Evolutionary conservation across 306 rosid genomes (phyloP), one percentile per base, ranked within the genome.

Genomic region (Leucaena leucocephala): DNA sequence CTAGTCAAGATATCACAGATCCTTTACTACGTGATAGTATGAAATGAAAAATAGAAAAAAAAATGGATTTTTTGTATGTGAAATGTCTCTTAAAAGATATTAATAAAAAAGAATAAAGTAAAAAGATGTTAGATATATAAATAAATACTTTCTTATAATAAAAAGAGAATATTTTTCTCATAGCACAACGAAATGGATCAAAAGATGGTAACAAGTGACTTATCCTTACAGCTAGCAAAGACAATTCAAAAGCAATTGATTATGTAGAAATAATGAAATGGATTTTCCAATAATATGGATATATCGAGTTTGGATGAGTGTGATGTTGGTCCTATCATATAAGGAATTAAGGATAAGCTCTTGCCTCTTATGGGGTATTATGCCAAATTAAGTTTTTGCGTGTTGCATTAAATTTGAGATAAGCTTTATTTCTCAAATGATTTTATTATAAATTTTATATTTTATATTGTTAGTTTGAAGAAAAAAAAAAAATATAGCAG

Each of bases 1-100:
- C 45, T 74, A 84, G 33, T 64, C 27, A 42, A 59, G 22, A 76
- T 73, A 74, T 40, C 14, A 69, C 48, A 44, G 21, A 62, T 55
- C 64, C 33, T 33, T 9, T 27, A 22, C 27, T n/a, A 12, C 8
- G 48, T 7, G 1, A 40, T 43, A 8, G 46, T 43, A 43, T 43
- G 44, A 6, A 40, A 40, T 40, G 8, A 40, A 1, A 7, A 40
- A 40, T 40, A 40, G 44, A 40, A 40, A 40, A 6, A 6, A 6
- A 54, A 54, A 54, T n/a, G 27, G 22, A n/a, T 50, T 3, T 50
- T 16, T 54, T 54, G 22, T 7, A 54, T 7, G 59, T 54, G 9
- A n/a, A 54, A 7, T 54, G 11, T 54, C 27, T 54, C 59, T 54
- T 2, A n/a, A n/a, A n/a, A 54, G 22, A 17, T 6, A 54, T n/a